Conservation (phyloP, 2,329 filamentous ascomycete genomes). For the Hypoxylon sp. region DNA sequence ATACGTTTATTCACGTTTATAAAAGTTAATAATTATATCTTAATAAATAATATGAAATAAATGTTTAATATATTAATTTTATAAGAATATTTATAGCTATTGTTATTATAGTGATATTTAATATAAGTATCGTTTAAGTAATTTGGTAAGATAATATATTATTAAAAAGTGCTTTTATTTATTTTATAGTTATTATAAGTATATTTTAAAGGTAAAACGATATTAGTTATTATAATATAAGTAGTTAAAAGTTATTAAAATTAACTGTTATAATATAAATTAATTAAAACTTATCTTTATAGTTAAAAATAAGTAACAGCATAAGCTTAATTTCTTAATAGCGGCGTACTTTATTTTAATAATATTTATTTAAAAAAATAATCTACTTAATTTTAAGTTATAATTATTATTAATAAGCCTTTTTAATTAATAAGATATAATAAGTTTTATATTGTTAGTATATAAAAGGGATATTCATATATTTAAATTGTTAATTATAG, state of each 20-base stretch:
- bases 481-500: not conserved
- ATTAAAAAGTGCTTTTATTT: not conserved
- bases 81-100: not conserved
- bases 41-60: not conserved
- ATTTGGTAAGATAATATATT: too few relatives aligned
- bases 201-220: slow-evolving; percentile 1
- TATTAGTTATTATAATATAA: not conserved
- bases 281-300: not conserved
- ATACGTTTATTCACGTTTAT: too few relatives aligned
- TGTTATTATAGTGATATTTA: not conserved
- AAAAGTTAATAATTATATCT: not conserved
- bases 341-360: not conserved
- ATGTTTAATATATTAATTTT: not conserved
- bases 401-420: not conserved
- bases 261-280: not conserved
- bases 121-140: too few relatives aligned
- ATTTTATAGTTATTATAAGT: not conserved
- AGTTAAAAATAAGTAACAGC: not conserved
- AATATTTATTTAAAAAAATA: not conserved
- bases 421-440: not conserved
- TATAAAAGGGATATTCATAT: not conserved
- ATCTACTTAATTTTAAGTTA: too few relatives aligned
- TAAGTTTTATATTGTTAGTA: too few relatives aligned
- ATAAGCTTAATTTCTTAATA: not conserved
- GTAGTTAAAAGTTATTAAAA: not conserved